Evolutionary conservation across 2,329 filamentous ascomycete genomes (phyloP).

Genomic region (Orbilia javanica): DNA sequence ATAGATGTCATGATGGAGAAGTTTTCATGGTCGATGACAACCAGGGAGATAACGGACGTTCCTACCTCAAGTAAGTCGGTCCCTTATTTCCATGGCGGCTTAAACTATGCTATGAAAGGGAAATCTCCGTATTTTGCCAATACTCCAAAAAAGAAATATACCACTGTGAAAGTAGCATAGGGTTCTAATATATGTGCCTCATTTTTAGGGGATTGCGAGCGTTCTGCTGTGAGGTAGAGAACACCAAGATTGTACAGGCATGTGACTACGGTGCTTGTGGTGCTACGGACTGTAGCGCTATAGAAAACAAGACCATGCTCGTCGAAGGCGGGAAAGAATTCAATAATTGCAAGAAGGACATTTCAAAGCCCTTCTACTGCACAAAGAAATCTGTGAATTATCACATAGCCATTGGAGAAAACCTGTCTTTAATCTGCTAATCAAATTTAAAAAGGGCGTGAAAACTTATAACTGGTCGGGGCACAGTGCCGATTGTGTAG

Average conservation of each 20-base stretch:
- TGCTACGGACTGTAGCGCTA: slow-evolving; percentile 38
- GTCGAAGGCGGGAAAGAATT: slow-evolving; percentile 40
- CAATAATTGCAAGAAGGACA: slow-evolving; percentile 36
- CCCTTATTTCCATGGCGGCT: too few relatives aligned
- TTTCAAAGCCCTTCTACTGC: slow-evolving; percentile 45
- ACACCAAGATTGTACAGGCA: slow-evolving; percentile 32
- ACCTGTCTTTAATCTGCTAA: slow-evolving; percentile 19
- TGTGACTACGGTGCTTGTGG: slow-evolving; percentile 45
- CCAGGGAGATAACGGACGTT: slow-evolving; percentile 62
- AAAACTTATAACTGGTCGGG: slow-evolving; percentile 65
- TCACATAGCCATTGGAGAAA: slow-evolving; percentile 2
- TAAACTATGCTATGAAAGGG: too few relatives aligned
- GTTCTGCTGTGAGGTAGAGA: slow-evolving; percentile 47
- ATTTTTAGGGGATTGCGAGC: slow-evolving; percentile 39
- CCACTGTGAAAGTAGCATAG: slow-evolving; percentile 1
- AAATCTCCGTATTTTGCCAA: too few relatives aligned
- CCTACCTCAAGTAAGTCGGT: slow-evolving; percentile 57
- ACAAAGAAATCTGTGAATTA: slow-evolving; percentile 46
- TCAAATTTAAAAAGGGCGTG: slow-evolving; percentile 45
- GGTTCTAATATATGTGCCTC: slow-evolving; percentile 23
- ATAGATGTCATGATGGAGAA: slow-evolving; percentile 64
- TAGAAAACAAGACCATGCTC: slow-evolving; percentile 39
- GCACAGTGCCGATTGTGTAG: slow-evolving; percentile 64
- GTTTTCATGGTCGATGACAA: slow-evolving; percentile 63
- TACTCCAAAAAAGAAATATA: too few relatives aligned